phyloP scores from a whole-genome alignment of 164 flowering plant species.

The Platanus orientalis region DNA sequence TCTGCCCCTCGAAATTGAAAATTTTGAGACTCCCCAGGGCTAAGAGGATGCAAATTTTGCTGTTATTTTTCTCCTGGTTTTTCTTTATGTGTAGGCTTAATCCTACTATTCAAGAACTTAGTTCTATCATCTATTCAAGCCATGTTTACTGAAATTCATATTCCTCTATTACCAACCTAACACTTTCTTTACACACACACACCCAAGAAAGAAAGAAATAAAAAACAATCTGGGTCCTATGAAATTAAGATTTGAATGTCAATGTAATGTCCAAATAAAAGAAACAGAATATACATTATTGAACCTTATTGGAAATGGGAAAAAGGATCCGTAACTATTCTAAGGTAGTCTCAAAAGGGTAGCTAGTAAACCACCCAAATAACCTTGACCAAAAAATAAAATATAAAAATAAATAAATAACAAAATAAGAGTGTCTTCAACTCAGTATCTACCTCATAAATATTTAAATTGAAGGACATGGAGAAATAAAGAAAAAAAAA shows the following conservation, averaged over 20 bases:
- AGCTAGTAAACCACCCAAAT: too few relatives aligned
- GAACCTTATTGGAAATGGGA: not conserved
- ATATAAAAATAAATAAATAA: not conserved
- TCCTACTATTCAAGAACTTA: not conserved
- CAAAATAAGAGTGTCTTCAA: not conserved
- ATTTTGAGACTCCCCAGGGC: conserved; percentile 19
- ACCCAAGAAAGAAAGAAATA: too few relatives aligned
- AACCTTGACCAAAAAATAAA: conserved; percentile 8
- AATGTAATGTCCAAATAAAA: too few relatives aligned
- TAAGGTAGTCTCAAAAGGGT: not conserved
- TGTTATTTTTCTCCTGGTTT: conserved; percentile 7
- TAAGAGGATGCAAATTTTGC: conserved; percentile 15
- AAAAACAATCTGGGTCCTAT: too few relatives aligned
- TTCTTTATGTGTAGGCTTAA: not conserved
- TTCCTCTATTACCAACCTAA: too few relatives aligned
- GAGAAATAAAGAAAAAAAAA: not conserved
- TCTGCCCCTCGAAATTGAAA: conserved; percentile 10
- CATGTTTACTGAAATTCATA: too few relatives aligned
- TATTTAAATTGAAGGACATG: not conserved
- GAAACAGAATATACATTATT: too few relatives aligned
- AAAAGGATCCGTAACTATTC: not conserved
- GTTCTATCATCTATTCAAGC: not conserved
- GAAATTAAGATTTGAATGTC: too few relatives aligned
- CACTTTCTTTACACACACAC: too few relatives aligned
- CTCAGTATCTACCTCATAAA: not conserved